A percentile compares a stretch with the other conserved stretches of the same genome.
These are phyloP conservation scores for Styphnolobium japonicum DNA, from an alignment of 306 rosid genomes.

Conservation along the genomic window DNA sequence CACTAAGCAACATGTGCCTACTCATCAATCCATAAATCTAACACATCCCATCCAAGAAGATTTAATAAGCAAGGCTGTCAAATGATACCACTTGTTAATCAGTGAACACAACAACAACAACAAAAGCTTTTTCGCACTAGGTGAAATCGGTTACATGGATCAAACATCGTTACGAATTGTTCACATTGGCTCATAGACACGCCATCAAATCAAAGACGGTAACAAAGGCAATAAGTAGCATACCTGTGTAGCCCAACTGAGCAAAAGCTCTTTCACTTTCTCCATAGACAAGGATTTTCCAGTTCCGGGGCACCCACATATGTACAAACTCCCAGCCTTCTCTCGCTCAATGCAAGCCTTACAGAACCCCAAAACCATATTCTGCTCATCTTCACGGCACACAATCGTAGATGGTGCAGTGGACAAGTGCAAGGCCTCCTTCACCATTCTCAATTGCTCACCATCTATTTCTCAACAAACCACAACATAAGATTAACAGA, in stretches of 20 bases:
- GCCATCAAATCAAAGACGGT: neutral
- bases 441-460: slow-evolving; percentile 59
- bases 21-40: neutral
- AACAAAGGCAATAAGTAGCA: neutral
- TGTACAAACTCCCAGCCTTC: slow-evolving; percentile 78
- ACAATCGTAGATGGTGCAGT: slow-evolving; percentile 55
- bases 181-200: neutral
- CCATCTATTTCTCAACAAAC: slow-evolving; percentile 40
- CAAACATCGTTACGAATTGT: no score
- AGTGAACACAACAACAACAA: no score
- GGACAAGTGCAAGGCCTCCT: slow-evolving; percentile 76
- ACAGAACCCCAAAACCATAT: slow-evolving; percentile 66
- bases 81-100: neutral
- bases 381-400: slow-evolving; percentile 83
- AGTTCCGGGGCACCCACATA: slow-evolving; percentile 92
- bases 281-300: slow-evolving; percentile 82
- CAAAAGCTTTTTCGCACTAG: no score
- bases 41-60: neutral
- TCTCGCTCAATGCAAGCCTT: slow-evolving; percentile 60
- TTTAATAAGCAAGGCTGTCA: neutral
- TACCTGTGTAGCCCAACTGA: slow-evolving; percentile 71
- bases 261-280: slow-evolving; percentile 55
- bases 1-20: neutral
- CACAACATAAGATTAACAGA: neutral
- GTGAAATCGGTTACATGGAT: no score